Percentiles rank a stretch among this genome's conserved stretches.
These are phyloP conservation scores for Galium porrigens DNA, from an alignment of 305 asterid genomes.

Conservation along the genomic window DNA sequence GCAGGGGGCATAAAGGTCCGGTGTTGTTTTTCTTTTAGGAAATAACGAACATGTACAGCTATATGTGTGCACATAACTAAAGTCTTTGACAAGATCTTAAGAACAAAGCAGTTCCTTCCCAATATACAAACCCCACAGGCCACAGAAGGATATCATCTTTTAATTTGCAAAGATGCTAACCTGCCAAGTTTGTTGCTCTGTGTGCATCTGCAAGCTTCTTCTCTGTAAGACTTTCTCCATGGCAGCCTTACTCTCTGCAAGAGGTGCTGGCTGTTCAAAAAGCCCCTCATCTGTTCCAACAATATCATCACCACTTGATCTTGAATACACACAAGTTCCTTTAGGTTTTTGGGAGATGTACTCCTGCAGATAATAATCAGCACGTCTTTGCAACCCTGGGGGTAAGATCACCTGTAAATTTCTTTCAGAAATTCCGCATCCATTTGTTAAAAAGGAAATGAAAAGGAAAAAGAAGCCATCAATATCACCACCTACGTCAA, in stretches of 20 bases:
- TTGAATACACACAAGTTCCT: slow-evolving; percentile 33
- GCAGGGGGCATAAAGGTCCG: background rate
- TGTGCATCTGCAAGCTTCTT: slow-evolving; percentile 50
- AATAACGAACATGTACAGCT: slow-evolving; percentile 1
- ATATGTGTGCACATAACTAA: background rate
- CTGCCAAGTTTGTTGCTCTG: slow-evolving; percentile 74
- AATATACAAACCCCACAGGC: background rate
- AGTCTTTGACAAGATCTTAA: background rate
- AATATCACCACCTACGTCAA: background rate
- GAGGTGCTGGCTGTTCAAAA: slow-evolving; percentile 57
- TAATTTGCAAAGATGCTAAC: slow-evolving; percentile 23
- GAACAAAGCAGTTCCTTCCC: background rate
- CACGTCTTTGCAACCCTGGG: slow-evolving; percentile 50
- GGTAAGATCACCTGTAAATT: slow-evolving; percentile 56
- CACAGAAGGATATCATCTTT: slow-evolving; percentile 10
- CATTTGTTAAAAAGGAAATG: slow-evolving; percentile 4
- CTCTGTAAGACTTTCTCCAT: slow-evolving; percentile 39
- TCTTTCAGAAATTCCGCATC: slow-evolving; percentile 14
- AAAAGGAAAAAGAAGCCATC: background rate
- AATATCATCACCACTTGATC: slow-evolving; percentile 47
- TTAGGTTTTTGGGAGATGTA: slow-evolving; percentile 49
- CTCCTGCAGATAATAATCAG: slow-evolving; percentile 36
- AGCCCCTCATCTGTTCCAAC: slow-evolving; percentile 56
- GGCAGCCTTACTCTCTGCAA: slow-evolving; percentile 36
- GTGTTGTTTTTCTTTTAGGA: background rate